phyloP scores from a whole-genome alignment of 2,329 filamentous ascomycete species.

The Nemania bipapillata region DNA sequence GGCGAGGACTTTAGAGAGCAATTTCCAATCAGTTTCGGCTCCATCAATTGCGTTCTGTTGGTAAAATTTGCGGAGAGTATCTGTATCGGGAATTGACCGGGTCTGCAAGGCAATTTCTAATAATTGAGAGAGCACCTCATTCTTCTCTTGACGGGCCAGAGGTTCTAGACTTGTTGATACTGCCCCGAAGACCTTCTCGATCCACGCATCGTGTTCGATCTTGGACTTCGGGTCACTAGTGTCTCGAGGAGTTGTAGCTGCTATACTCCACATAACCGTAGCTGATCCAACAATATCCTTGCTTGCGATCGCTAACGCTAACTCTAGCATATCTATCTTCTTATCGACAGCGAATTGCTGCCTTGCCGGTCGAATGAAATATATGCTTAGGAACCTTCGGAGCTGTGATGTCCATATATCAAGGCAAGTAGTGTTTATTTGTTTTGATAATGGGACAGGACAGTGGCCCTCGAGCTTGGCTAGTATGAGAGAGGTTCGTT shows the following conservation, averaged over 20 bases:
- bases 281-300: slow-evolving; percentile 53
- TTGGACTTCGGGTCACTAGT: slow-evolving; percentile 48
- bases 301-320: slow-evolving; percentile 56
- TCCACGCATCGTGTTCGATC: slow-evolving; percentile 48
- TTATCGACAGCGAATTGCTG: slow-evolving; percentile 59
- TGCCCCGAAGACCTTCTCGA: slow-evolving; percentile 43
- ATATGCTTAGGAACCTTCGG: slow-evolving; percentile 61
- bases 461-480: slow-evolving; percentile 54
- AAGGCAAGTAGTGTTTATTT: slow-evolving; percentile 44
- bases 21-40: slow-evolving; percentile 52
- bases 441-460: slow-evolving; percentile 33
- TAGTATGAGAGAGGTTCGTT: slow-evolving; percentile 55
- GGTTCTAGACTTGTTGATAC: slow-evolving; percentile 42
- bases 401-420: slow-evolving; percentile 60
- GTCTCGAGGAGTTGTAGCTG: slow-evolving; percentile 46
- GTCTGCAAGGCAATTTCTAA: slow-evolving; percentile 52
- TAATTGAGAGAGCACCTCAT: slow-evolving; percentile 48
- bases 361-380: slow-evolving; percentile 64
- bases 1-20: slow-evolving; percentile 57
- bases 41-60: slow-evolving; percentile 45
- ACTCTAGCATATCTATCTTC: slow-evolving; percentile 56
- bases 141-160: slow-evolving; percentile 37
- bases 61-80: slow-evolving; percentile 50
- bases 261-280: slow-evolving; percentile 57
- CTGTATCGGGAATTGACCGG: slow-evolving; percentile 51